Evolutionary conservation across 495 filamentous ascomycete genomes (phyloP).

Genomic region (Penicillium roqueforti): DNA sequence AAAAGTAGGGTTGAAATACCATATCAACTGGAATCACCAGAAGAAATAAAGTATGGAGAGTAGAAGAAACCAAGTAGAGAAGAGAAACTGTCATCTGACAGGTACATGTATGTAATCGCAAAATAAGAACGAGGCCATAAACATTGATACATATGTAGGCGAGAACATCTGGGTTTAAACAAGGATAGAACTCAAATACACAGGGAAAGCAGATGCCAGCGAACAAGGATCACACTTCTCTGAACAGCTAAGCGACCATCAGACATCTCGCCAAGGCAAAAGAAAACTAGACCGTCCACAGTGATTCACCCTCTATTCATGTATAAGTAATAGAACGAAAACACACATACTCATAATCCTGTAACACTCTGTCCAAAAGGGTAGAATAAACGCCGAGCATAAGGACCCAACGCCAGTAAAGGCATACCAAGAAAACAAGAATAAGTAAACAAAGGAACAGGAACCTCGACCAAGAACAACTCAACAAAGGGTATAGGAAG

Average conservation of each 20-base stretch:
- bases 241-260: neutral
- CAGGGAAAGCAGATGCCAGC: neutral
- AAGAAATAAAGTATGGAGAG: neutral
- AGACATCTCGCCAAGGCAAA: neutral
- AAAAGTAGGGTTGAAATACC: neutral
- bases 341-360: slow-evolving; percentile 27
- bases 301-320: slow-evolving; percentile 5
- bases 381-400: slow-evolving; percentile 14
- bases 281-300: slow-evolving; percentile 2
- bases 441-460: slow-evolving; percentile 14
- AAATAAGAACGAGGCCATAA: neutral
- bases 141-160: neutral
- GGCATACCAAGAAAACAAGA: neutral
- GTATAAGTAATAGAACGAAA: slow-evolving; percentile 11
- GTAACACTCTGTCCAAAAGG: slow-evolving; percentile 16
- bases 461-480: slow-evolving; percentile 32
- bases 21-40: neutral
- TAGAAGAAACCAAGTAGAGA: neutral
- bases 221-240: neutral
- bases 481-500: slow-evolving; percentile 45
- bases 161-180: neutral
- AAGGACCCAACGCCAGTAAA: slow-evolving; percentile 14
- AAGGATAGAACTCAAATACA: neutral
- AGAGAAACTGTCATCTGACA: neutral
- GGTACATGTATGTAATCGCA: too few species aligned